These are phyloP conservation scores for Macrotyloma uniflorum DNA, from an alignment of 306 rosid species.

Conservation along the genomic window DNA sequence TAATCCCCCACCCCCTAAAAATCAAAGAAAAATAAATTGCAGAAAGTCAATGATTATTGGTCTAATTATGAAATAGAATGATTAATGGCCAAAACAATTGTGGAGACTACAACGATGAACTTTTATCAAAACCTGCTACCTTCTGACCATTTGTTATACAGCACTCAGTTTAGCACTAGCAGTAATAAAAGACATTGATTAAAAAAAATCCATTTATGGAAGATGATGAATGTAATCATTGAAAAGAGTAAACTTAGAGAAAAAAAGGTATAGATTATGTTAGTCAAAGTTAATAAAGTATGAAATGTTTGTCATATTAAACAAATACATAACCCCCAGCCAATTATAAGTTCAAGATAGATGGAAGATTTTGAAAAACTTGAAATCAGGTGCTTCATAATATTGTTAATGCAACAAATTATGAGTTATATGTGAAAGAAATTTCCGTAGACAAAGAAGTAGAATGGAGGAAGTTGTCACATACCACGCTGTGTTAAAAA, in stretches of 20 bases:
- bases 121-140: slow-evolving; percentile 10
- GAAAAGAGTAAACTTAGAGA: neutral
- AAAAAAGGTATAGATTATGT: neutral
- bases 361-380: neutral
- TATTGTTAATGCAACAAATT: slow-evolving; percentile 3
- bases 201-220: neutral
- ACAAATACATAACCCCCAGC: neutral
- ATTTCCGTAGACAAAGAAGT: slow-evolving; percentile 4
- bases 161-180: slow-evolving; percentile 15
- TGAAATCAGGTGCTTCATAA: slow-evolving; percentile 13
- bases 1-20: neutral
- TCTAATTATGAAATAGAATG: slow-evolving; percentile 20
- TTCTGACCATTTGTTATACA: slow-evolving; percentile 19
- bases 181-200: slow-evolving; percentile 14
- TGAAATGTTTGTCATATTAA: slow-evolving; percentile 1
- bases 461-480: slow-evolving; percentile 27
- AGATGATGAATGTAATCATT: neutral
- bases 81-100: neutral
- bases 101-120: neutral
- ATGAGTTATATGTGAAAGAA: neutral
- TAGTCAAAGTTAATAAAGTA: neutral
- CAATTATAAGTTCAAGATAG: neutral
- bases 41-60: neutral
- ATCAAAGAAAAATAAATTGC: neutral
- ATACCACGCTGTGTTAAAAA: slow-evolving; percentile 88